Base-by-base conservation (phyloP, 495 filamentous ascomycete species). In the Mytilinidion resinicola region DNA sequence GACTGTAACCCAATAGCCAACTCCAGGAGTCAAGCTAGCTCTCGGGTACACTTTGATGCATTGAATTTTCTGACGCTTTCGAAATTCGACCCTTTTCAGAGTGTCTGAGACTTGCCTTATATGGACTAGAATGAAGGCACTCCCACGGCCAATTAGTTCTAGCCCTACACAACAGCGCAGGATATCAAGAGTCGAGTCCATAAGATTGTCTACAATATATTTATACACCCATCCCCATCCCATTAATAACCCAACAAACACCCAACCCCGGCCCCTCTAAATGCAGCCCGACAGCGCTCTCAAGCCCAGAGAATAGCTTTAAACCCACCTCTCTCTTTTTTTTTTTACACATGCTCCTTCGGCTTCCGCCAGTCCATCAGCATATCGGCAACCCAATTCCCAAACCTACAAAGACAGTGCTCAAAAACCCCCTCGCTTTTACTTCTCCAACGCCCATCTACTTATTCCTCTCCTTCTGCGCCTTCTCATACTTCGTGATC, bases 401-500 rank as follows among this genome's bases (percentile, higher is more conserved):
- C 14, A 14, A 49, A 49, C 7, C 14, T 7, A n/a, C 46, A 11
- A 11, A 19, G 2, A 14, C 9, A 14, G 21, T 25, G 21, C 19
- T 17, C 21, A 9, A 30, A 5, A 21, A 30, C 15, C 19, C 12
- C 8, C 25, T 30, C 25, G 25, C 25, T 30, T 6, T 30, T 30
- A 3, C 46, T 25, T 30, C 8, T 4, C 2, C 15, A 14, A n/a
- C n/a, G n/a, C n/a, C 7, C 51, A 20, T 30, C 75, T 82, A 82
- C 74, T 86, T 87, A 64, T 85, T 80, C 72, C 85, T 85, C 59
- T 85, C 86, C 58, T 84, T 85, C 68, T 87, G 81, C 69, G 86
- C 86, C 81, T 96, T 95, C 72, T 91, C 75, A 75, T 96, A 82
- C 77, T 91, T 90, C 55, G 84, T 83, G 36, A 97, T 76, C 50